Evolutionary conservation across 2,329 filamentous ascomycete genomes (phyloP).

Genomic region (Aspergillus pseudonomiae): DNA sequence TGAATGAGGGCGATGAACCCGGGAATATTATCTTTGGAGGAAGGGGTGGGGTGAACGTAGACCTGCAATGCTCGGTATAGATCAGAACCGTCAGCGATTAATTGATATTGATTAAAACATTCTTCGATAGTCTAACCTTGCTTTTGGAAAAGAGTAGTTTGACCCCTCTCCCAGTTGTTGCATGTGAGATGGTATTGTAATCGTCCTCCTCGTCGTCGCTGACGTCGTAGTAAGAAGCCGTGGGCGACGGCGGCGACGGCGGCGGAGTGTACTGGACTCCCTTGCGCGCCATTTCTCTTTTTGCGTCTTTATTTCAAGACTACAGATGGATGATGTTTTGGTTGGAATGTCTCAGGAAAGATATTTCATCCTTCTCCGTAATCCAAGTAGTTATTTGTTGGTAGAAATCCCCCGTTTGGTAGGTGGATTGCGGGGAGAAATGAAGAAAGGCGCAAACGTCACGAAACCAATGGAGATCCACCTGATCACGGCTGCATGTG

Average conservation of each 20-base stretch:
- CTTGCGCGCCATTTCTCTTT: constrained; percentile 39
- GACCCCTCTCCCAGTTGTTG: constrained; percentile 75
- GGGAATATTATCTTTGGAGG: constrained; percentile 91
- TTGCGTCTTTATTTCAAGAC: constrained; percentile 4
- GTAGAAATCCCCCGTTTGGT: background rate
- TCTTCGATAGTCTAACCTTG: constrained; percentile 64
- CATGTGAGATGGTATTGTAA: constrained; percentile 90
- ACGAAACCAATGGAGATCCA: constrained; percentile 17
- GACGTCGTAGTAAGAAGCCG: constrained; percentile 90
- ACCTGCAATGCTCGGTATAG: constrained; percentile 58
- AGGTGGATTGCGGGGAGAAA: constrained; percentile 7
- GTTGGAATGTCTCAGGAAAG: background rate
- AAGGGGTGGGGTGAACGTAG: constrained; percentile 92
- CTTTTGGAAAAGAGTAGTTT: constrained; percentile 95
- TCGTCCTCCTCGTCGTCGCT: constrained; percentile 95
- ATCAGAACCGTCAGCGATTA: constrained; percentile 8
- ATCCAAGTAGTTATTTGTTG: background rate
- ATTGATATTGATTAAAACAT: background rate
- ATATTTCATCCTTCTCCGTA: constrained; percentile 1
- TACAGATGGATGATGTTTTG: background rate
- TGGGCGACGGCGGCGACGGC: constrained; percentile 65
- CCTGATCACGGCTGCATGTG: constrained; percentile 16
- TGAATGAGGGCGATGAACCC: constrained; percentile 93
- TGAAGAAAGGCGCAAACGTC: constrained; percentile 7
- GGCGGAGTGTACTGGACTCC: constrained; percentile 41